Percentiles rank a stretch among this genome's conserved stretches.
These are phyloP conservation scores for Wickerhamiella nectarea DNA, from an alignment of 805 yeast species.

Conservation along the genomic window DNA sequence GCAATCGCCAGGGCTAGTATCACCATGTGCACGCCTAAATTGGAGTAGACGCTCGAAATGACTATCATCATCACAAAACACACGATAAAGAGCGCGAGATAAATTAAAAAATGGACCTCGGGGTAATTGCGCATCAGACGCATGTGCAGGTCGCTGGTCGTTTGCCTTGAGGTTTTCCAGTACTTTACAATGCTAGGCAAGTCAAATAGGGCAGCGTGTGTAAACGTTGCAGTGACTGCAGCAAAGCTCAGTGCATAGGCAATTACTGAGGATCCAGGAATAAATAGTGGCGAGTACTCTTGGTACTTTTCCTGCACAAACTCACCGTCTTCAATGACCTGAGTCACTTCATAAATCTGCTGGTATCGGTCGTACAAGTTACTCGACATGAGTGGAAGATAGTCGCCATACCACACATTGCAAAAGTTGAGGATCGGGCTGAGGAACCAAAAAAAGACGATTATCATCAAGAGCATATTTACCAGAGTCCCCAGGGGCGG, in stretches of 20 bases:
- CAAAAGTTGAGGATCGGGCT: slow-evolving; percentile 41
- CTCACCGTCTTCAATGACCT: slow-evolving; percentile 32
- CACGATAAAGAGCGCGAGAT: slow-evolving; percentile 29
- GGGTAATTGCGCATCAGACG: slow-evolving; percentile 43
- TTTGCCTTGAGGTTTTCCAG: slow-evolving; percentile 32
- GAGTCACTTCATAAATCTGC: slow-evolving; percentile 35
- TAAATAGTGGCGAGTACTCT: slow-evolving; percentile 49
- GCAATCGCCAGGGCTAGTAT: slow-evolving; percentile 40
- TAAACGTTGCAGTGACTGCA: slow-evolving; percentile 45
- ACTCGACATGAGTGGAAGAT: slow-evolving; percentile 38
- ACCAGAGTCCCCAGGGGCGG: slow-evolving; percentile 41
- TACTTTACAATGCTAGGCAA: slow-evolving; percentile 40
- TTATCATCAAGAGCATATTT: slow-evolving; percentile 34
- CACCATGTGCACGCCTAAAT: slow-evolving; percentile 32
- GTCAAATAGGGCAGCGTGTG: slow-evolving; percentile 45
- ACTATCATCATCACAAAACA: slow-evolving; percentile 12
- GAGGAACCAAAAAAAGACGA: slow-evolving; percentile 40
- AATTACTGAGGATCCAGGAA: slow-evolving; percentile 45
- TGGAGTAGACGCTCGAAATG: slow-evolving; percentile 27
- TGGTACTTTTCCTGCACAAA: slow-evolving; percentile 38
- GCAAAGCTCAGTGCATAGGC: slow-evolving; percentile 52
- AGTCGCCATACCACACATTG: slow-evolving; percentile 46
- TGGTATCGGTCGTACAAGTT: slow-evolving; percentile 41
- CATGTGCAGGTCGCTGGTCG: slow-evolving; percentile 38
- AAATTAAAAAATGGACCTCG: slow-evolving; percentile 59